phyloP scores from a whole-genome alignment of 345 rosid species.

The sweet orange (Citrus sinensis) region DNA sequence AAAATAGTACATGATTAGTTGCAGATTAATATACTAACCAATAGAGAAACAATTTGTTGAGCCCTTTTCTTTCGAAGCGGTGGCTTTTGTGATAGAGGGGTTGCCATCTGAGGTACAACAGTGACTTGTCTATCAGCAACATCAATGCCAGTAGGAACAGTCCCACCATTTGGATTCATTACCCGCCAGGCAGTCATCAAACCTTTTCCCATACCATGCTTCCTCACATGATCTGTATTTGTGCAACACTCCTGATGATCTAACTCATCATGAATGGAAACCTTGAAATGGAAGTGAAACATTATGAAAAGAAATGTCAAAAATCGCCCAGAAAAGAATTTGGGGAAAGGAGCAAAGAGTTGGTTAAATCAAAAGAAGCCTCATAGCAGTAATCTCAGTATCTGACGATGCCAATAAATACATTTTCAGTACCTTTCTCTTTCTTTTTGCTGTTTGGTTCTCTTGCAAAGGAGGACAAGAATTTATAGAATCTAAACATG shows the following conservation, averaged over 20 bases:
- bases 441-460: slow-evolving; percentile 39
- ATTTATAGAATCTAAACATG: slow-evolving; percentile 44
- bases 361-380: neutral
- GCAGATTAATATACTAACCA: slow-evolving; percentile 42
- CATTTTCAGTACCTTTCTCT: slow-evolving; percentile 61
- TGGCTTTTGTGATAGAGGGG: slow-evolving; percentile 27
- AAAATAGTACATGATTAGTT: neutral
- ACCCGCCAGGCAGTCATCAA: slow-evolving; percentile 89
- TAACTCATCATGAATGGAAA: slow-evolving; percentile 17
- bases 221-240: slow-evolving; percentile 36
- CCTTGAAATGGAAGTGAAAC: slow-evolving; percentile 25
- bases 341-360: too few relatives aligned
- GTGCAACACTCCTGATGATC: slow-evolving; percentile 20
- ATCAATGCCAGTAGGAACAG: slow-evolving; percentile 51
- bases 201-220: slow-evolving; percentile 96
- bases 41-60: slow-evolving; percentile 41
- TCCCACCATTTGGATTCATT: slow-evolving; percentile 59
- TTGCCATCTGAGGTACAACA: slow-evolving; percentile 17
- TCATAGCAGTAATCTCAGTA: neutral
- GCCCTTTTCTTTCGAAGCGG: slow-evolving; percentile 37
- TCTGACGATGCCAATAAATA: neutral
- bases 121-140: slow-evolving; percentile 24
- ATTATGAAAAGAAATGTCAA: slow-evolving; percentile 4
- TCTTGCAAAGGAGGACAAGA: slow-evolving; percentile 30
- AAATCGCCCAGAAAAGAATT: slow-evolving; percentile 7